Conservation (phyloP, 2,329 filamentous ascomycete genomes). For the Calonectria ilicicola region DNA sequence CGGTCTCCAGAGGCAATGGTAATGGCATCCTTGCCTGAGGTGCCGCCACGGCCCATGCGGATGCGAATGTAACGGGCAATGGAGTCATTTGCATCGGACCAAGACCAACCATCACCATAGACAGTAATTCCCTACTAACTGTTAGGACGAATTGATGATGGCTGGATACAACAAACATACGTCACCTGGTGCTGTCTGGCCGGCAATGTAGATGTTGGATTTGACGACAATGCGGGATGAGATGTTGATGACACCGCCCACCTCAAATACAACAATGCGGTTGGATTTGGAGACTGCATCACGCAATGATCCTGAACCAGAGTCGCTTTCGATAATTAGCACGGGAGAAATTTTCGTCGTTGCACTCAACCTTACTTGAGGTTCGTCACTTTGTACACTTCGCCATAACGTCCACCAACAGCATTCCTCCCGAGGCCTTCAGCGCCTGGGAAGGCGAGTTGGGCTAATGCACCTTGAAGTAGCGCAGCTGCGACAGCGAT, state of each 20-base stretch:
- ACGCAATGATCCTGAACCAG: conserved; percentile 51
- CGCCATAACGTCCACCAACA: conserved; percentile 49
- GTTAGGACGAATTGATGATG: background rate
- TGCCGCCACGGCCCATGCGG: conserved; percentile 63
- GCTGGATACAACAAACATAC: conserved; percentile 43
- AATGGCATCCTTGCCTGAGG: conserved; percentile 65
- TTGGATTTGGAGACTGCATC: conserved; percentile 53
- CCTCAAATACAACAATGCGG: conserved; percentile 60
- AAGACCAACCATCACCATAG: conserved; percentile 66
- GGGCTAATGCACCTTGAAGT: conserved; percentile 31
- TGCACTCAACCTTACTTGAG: conserved; percentile 43
- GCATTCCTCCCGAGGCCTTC: conserved; percentile 46
- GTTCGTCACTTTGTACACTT: conserved; percentile 52
- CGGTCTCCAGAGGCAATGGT: conserved; percentile 64
- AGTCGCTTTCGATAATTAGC: conserved; percentile 36
- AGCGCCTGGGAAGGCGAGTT: conserved; percentile 53
- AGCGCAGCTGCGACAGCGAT: background rate
- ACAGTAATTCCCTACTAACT: conserved; percentile 56
- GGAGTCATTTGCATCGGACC: conserved; percentile 63
- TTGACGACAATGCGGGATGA: conserved; percentile 57
- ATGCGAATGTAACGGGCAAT: conserved; percentile 68
- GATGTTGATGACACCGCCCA: conserved; percentile 61
- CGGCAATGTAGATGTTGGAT: conserved; percentile 58
- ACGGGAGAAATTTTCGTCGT: rapidly evolving
- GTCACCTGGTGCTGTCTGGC: conserved; percentile 62